Evolutionary conservation across 1,139 yeast genomes (phyloP).

Genomic region (Taphrina betulina): DNA sequence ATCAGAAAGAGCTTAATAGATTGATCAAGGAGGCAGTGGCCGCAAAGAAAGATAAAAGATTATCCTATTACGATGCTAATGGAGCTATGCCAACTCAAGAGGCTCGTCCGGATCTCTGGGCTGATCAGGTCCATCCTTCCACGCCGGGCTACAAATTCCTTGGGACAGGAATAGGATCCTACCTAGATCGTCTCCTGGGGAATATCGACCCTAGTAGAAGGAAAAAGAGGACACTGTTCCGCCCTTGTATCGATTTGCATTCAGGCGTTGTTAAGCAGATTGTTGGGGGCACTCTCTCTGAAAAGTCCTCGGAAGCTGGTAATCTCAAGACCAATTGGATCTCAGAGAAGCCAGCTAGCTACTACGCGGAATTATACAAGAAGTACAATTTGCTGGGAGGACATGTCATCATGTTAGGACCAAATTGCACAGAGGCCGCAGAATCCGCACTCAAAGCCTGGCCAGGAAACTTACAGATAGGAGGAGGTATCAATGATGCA

Average conservation of each 20-base stretch:
- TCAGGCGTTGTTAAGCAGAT: constrained; percentile 94
- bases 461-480: constrained; percentile 73
- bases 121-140: constrained; percentile 11
- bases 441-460: constrained; percentile 67
- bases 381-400: constrained; percentile 64
- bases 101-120: constrained; percentile 16
- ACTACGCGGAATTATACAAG: constrained; percentile 71
- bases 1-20: constrained; percentile 1
- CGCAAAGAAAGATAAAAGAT: neutral
- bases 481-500: constrained; percentile 79
- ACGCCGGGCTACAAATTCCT: neutral
- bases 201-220: neutral
- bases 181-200: neutral
- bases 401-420: constrained; percentile 89
- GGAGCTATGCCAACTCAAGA: constrained; percentile 2
- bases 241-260: constrained; percentile 95
- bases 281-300: constrained; percentile 82
- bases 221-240: constrained; percentile 58
- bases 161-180: constrained; percentile 6
- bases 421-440: constrained; percentile 83
- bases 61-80: constrained; percentile 12
- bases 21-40: constrained; percentile 9
- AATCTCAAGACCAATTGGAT: constrained; percentile 73
- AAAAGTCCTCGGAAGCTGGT: constrained; percentile 41
- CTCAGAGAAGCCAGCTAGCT: constrained; percentile 69